phyloP scores from a whole-genome alignment of 2,329 filamentous ascomycete genomes.

The Penicillium brasilianum region DNA sequence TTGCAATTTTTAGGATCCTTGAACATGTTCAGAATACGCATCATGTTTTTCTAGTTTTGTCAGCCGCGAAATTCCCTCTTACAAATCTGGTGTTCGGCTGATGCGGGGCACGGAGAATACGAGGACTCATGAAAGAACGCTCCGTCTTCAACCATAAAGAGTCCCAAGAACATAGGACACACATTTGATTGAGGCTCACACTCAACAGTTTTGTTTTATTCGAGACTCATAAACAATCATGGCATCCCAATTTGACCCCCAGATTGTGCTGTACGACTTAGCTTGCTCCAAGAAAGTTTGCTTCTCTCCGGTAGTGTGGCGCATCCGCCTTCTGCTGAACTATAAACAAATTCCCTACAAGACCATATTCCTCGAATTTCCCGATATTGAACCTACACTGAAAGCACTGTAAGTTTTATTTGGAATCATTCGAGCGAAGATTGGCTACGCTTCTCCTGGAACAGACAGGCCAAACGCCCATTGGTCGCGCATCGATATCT shows the following conservation, averaged over 20 bases:
- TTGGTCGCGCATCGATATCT: neutral
- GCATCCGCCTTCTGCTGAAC: slow-evolving; percentile 52
- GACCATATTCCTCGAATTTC: slow-evolving; percentile 51
- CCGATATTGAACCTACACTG: slow-evolving; percentile 51
- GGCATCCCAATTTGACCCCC: slow-evolving; percentile 29
- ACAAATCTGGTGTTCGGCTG: neutral
- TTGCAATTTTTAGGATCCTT: too few species aligned
- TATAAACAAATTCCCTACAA: slow-evolving; percentile 50
- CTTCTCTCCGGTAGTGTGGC: slow-evolving; percentile 52
- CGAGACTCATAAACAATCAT: neutral
- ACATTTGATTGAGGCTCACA: neutral
- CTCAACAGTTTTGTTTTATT: too few species aligned
- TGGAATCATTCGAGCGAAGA: neutral
- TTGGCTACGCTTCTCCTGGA: neutral
- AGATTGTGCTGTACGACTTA: slow-evolving; percentile 50
- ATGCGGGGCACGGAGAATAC: neutral
- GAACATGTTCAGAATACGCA: neutral
- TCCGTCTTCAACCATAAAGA: neutral
- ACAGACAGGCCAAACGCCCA: neutral
- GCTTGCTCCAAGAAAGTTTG: slow-evolving; percentile 48
- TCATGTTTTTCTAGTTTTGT: neutral
- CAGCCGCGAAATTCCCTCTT: neutral
- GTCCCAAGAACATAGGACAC: neutral
- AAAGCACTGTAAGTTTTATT: slow-evolving; percentile 43
- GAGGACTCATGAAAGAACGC: neutral